Conservation (phyloP, 805 yeast species). For the Kodamaea nitidulidarum region DNA sequence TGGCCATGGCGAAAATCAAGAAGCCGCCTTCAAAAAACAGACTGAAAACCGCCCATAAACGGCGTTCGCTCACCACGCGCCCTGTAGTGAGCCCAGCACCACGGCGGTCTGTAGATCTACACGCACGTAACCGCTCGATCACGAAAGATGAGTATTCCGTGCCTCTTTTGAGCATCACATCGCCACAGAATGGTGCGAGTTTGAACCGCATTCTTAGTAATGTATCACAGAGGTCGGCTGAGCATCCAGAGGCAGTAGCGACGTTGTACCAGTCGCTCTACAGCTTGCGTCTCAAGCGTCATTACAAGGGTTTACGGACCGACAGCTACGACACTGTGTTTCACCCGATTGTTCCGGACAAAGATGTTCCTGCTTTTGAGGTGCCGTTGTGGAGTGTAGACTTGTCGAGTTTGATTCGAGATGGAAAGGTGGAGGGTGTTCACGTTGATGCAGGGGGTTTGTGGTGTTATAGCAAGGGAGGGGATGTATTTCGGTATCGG, state of each 20-base stretch:
- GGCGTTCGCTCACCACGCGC: conserved; percentile 5
- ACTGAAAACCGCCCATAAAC: conserved; percentile 4
- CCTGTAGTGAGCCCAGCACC: conserved; percentile 10
- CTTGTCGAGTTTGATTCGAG: conserved; percentile 27
- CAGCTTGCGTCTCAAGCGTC: conserved; percentile 33
- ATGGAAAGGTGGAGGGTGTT: conserved; percentile 35
- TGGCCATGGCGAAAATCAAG: conserved; percentile 37
- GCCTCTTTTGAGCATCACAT: conserved; percentile 4
- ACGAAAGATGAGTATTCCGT: conserved; percentile 9
- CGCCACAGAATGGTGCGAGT: conserved; percentile 8
- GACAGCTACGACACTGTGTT: conserved; percentile 21
- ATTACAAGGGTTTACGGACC: conserved; percentile 21
- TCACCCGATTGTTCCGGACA: conserved; percentile 37
- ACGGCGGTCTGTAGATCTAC: conserved; percentile 6
- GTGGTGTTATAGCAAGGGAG: conserved; percentile 39
- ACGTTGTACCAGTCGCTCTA: conserved; percentile 32
- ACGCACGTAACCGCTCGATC: conserved; percentile 12
- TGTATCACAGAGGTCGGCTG: conserved; percentile 7
- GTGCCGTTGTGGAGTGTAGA: conserved; percentile 33
- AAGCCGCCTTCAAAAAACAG: background rate
- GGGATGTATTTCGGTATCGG: conserved; percentile 35
- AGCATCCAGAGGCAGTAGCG: conserved; percentile 23
- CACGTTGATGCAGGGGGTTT: conserved; percentile 25
- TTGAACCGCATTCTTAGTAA: conserved; percentile 9
- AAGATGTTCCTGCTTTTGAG: conserved; percentile 35